Evolutionary conservation across 345 rosid genomes (phyloP).

Genomic region (Corchorus olitorius): DNA sequence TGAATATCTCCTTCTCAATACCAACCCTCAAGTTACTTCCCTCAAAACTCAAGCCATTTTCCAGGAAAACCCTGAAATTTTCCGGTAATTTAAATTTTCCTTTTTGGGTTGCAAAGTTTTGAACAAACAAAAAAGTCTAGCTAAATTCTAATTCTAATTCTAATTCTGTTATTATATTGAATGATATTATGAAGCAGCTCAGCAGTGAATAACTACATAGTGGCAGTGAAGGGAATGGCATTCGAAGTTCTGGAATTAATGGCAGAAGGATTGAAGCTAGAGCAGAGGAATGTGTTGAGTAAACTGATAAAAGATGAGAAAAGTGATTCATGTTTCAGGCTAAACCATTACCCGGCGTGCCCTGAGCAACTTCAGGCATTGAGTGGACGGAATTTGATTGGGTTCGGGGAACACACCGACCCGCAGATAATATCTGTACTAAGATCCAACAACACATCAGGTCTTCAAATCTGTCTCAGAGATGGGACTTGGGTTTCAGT

Average conservation of each 20-base stretch:
- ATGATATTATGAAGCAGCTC: slow-evolving; percentile 36
- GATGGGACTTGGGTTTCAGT: slow-evolving; percentile 87
- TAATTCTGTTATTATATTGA: too few species aligned
- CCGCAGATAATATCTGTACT: slow-evolving; percentile 89
- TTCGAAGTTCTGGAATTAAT: slow-evolving; percentile 66
- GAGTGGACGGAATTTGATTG: slow-evolving; percentile 42
- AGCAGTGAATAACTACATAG: slow-evolving; percentile 60
- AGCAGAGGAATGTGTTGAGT: slow-evolving; percentile 57
- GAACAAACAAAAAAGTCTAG: too few species aligned
- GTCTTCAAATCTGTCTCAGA: slow-evolving; percentile 73
- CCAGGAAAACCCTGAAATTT: slow-evolving; percentile 42
- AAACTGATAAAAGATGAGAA: slow-evolving; percentile 68
- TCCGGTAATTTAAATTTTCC: slow-evolving; percentile 44
- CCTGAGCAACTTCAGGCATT: slow-evolving; percentile 34
- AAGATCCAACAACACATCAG: slow-evolving; percentile 83
- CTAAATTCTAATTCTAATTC: too few species aligned
- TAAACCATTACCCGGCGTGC: slow-evolving; percentile 81
- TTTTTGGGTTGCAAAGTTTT: background rate
- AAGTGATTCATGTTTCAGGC: slow-evolving; percentile 79
- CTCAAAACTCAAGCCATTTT: slow-evolving; percentile 46
- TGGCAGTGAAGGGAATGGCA: slow-evolving; percentile 59
- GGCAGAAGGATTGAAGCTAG: slow-evolving; percentile 69
- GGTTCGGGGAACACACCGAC: slow-evolving; percentile 94
- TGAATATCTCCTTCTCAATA: slow-evolving; percentile 71
- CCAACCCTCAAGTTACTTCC: slow-evolving; percentile 43